Base-by-base conservation (phyloP, 768 basidiomycete genomes). In the Cyclocybe aegerita region DNA sequence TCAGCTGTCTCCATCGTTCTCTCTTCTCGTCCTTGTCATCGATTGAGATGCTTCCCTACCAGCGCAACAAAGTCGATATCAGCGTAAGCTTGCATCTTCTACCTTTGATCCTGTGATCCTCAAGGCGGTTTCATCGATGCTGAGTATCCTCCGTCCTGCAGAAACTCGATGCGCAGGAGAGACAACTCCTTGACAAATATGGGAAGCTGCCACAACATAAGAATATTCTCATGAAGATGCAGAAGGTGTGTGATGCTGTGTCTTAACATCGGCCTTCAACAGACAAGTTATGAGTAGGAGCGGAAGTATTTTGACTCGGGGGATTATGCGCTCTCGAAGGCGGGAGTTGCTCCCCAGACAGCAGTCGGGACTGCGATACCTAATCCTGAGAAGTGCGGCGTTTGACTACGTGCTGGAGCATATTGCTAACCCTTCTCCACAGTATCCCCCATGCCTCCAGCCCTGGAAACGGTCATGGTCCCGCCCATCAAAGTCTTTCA, bases 301-400 rank as follows among this genome's bases (percentile, higher is more conserved):
- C 90, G 97, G 63, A 98, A 98, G 72, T 99, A 93, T 74, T 99
- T 99, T 69, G 97, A 98, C 72, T 98, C 96, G 49, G 97, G 97
- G 50, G 97, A 99, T 69, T 98, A 98, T 64, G 95, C 95, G 30
- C 77, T 99, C 58, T 93, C 93, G 44, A 98, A 98, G 70, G 97
- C 97, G 2, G 90, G 97, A 23, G 86, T 88, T 41, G 79, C 87
- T n/a, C 86, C 91, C 42, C 90, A 92, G 67, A 90, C 79, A 56
- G 79, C 83, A 2, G 93, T 98, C 48, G 97, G 97, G 29, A 98
- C 95, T 7, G 91, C 93, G 33, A 98, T 98, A 58, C 96, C 97
- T n/a, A 94, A 90, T 69, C 95, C 97, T 29, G 92, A 98, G 72
- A 92, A 91, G 94, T 96, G 64, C 55, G 90, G 74, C 15, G 9